These are phyloP conservation scores for Suillus americanus DNA, from an alignment of 768 basidiomycete genomes.

Conservation along the genomic window DNA sequence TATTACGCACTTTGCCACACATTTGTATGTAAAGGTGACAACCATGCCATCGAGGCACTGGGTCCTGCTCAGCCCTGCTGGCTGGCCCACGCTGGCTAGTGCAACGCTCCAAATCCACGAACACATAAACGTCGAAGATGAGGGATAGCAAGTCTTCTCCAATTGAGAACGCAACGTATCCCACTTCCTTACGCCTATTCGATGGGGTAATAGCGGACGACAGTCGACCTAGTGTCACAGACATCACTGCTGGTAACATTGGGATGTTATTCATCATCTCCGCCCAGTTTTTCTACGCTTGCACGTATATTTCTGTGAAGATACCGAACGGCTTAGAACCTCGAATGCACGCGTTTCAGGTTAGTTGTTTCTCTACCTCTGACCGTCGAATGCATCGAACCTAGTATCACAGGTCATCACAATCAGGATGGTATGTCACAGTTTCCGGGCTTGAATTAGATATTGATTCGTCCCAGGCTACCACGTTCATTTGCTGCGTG, in stretches of 20 bases:
- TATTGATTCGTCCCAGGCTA: constrained; percentile 32
- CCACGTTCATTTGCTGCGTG: constrained; percentile 53
- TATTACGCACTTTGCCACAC: background rate
- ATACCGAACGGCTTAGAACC: constrained; percentile 55
- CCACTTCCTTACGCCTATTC: background rate
- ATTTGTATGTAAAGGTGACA: background rate
- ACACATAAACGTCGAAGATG: background rate
- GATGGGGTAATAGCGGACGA: background rate
- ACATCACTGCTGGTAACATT: constrained; percentile 38
- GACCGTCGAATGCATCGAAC: background rate
- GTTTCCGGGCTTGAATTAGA: background rate
- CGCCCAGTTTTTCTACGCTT: constrained; percentile 57
- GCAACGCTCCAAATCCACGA: background rate
- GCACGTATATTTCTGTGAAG: constrained; percentile 65
- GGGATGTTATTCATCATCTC: constrained; percentile 59
- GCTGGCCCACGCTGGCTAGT: background rate
- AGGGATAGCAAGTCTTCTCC: background rate
- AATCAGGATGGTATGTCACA: constrained; percentile 53
- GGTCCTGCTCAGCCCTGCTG: background rate
- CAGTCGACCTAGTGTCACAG: background rate
- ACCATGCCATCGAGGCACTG: background rate
- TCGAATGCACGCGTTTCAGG: constrained; percentile 58
- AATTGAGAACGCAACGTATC: background rate
- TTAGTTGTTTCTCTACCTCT: constrained; percentile 21
- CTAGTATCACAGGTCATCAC: constrained; percentile 43